Evolutionary conservation across 257 asterid species (phyloP), one percentile per base, ranked within the genome.

Genomic region (Datura wrightii): DNA sequence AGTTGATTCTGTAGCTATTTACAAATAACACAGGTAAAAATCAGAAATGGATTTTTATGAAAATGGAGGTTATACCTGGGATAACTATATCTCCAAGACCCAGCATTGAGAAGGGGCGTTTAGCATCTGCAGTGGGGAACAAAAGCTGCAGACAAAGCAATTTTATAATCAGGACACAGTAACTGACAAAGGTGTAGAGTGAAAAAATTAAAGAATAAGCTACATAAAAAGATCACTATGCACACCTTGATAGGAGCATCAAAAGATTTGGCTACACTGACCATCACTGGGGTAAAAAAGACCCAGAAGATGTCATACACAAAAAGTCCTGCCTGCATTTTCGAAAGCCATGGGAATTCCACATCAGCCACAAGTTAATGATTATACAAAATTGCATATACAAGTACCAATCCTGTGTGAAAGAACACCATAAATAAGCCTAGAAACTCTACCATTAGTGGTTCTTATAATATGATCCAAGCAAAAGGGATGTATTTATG

Each of bases 11-110:
- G 2, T 15, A 14, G 76, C 13, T 14, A 66, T 37, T 66, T 37
- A 66, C 34, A 39, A 41, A 16, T 69, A 69, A 15, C 36, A 39
- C 6, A 54, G 34, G 53, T 36, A 10, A 54, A 36, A 14, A 13
- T 34, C 15, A 52, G 65, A 6, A 39, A 80, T 58, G 8, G 24
- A 9, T 8, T 58, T 58, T 58, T 10, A 37, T 3, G 63, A 8
- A 39, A 54, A 78, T n/a, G 58, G 81, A 76, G 34, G 83, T 79
- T 88, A 54, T 90, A 95, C 99, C 99, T 79, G 99, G 99, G 87
- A 97, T 94, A 58, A 97, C 99, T 74, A 94, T 97, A 86, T 97
- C 99, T 83, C 99, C 99, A 80, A 97, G 99, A 85, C 98, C 99
- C 82, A 97, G 89, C 99, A 97, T 97, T 37, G 99, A 97, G 91